These are phyloP conservation scores for Fulvia fulva DNA, from an alignment of 2,329 filamentous ascomycete species.

Conservation along the genomic window DNA sequence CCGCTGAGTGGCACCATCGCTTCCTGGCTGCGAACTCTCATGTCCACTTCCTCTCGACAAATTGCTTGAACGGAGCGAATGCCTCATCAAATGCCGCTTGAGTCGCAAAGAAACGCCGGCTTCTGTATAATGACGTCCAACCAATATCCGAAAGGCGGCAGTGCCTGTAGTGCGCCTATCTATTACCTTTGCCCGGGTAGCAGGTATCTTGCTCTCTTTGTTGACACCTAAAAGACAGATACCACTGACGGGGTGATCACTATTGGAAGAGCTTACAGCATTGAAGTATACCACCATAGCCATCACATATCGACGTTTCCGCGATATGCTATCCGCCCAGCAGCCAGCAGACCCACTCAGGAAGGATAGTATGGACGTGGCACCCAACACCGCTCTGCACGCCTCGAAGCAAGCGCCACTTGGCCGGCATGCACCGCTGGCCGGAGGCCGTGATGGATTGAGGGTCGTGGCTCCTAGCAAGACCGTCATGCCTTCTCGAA, in stretches of 20 bases:
- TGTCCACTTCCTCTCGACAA: not conserved
- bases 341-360: conserved; percentile 7
- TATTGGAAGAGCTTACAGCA: not conserved
- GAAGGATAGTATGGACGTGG: conserved; percentile 10
- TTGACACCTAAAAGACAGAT: not conserved
- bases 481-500: conserved; percentile 1
- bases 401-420: not conserved
- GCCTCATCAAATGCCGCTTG: not conserved
- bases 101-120: not conserved
- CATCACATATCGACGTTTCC: not conserved
- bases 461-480: not conserved
- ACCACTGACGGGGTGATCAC: not conserved
- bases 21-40: not conserved
- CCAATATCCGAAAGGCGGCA: not conserved
- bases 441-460: conserved; percentile 6
- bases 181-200: no score
- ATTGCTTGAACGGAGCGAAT: not conserved
- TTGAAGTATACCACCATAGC: not conserved
- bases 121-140: conserved; percentile 2
- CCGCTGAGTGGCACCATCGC: not conserved
- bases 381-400: not conserved
- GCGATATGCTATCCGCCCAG: conserved; percentile 7
- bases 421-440: conserved; percentile 1
- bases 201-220: no score
- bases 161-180: not conserved